phyloP scores from a whole-genome alignment of 805 yeast genomes.

The Metschnikowia orientalis region DNA sequence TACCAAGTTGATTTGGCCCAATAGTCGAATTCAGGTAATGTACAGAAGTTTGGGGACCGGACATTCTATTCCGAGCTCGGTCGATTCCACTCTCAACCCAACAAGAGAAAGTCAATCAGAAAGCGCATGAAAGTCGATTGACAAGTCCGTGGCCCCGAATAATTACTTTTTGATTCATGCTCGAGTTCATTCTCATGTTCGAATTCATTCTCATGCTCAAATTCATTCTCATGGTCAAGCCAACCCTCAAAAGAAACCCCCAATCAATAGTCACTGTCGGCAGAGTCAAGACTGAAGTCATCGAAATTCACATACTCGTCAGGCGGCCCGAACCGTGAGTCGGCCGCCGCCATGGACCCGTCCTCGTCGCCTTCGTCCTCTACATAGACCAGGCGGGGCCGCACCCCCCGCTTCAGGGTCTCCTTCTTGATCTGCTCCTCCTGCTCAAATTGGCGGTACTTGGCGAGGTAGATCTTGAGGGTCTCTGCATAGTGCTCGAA shows the following conservation, averaged over 20 bases:
- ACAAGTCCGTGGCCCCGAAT: no score
- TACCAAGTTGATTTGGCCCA: no score
- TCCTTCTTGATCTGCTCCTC: slow-evolving; percentile 10
- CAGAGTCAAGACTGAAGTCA: slow-evolving; percentile 6
- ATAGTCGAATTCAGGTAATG: no score
- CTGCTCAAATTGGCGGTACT: slow-evolving; percentile 47
- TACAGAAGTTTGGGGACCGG: no score
- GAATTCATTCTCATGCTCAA: no score
- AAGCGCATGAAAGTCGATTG: no score
- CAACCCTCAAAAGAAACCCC: neutral
- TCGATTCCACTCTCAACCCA: no score
- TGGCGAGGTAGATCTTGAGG: slow-evolving; percentile 62
- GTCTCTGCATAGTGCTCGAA: slow-evolving; percentile 70
- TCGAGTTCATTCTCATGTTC: no score
- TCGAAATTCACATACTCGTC: slow-evolving; percentile 10
- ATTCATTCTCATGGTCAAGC: neutral
- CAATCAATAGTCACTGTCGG: slow-evolving; percentile 2
- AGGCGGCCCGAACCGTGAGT: slow-evolving; percentile 6
- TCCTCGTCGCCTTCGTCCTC: slow-evolving; percentile 4
- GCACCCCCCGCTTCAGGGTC: slow-evolving; percentile 7
- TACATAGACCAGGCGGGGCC: slow-evolving; percentile 1
- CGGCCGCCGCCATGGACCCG: no score
- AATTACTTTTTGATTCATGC: no score
- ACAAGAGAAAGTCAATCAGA: no score
- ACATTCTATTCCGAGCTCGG: no score